These are phyloP conservation scores for Rhizopogon rudus DNA, from an alignment of 768 basidiomycete species.

Conservation along the genomic window DNA sequence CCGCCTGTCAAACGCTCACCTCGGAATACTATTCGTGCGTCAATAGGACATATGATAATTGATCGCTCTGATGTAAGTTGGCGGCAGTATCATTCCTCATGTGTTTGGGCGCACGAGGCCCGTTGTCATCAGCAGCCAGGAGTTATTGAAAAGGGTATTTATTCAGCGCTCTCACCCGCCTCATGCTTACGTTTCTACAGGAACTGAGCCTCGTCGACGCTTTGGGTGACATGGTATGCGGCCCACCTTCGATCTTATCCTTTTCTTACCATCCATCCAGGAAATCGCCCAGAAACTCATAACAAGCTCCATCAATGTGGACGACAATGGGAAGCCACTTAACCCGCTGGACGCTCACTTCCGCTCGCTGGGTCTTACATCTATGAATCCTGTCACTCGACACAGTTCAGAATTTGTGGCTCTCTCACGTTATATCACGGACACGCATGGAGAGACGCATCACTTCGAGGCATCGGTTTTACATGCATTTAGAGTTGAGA, in stretches of 20 bases:
- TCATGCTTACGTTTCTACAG: conserved; percentile 17
- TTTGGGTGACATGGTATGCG: conserved; percentile 54
- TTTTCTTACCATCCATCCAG: conserved; percentile 18
- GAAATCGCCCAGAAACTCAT: conserved; percentile 59
- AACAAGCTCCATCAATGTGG: conserved; percentile 26
- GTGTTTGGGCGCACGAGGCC: conserved; percentile 51
- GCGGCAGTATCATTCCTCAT: conserved; percentile 52
- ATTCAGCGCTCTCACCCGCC: background rate
- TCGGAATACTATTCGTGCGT: conserved; percentile 54
- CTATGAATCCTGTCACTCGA: conserved; percentile 42
- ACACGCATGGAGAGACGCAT: conserved; percentile 57
- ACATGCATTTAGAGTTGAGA: conserved; percentile 51
- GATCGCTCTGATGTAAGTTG: background rate
- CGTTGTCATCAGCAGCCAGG: conserved; percentile 34
- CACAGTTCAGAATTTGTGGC: conserved; percentile 41
- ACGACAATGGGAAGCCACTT: conserved; percentile 42
- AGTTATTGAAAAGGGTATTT: conserved; percentile 37
- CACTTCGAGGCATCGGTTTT: conserved; percentile 37
- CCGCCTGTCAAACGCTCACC: conserved; percentile 44
- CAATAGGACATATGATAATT: background rate
- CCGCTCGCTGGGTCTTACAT: conserved; percentile 44
- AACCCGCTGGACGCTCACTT: conserved; percentile 57
- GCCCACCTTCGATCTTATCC: background rate
- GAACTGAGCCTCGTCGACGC: conserved; percentile 63
- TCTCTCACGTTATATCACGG: conserved; percentile 42